Evolutionary conservation across 179 eudicot genomes (phyloP).

Genomic region (Carnegiea gigantea): DNA sequence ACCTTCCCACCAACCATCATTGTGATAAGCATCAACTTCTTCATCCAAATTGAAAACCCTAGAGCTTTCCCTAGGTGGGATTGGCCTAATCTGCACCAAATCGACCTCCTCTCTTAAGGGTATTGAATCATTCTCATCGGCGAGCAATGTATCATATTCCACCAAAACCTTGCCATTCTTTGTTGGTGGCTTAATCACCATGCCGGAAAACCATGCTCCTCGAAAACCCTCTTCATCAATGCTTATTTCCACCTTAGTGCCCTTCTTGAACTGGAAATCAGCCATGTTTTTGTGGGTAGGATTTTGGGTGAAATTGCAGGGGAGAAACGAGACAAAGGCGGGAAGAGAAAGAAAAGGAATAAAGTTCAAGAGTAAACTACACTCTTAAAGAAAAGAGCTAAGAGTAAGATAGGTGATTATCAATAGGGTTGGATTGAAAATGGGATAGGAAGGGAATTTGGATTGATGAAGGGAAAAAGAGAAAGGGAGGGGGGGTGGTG

Average conservation of each 20-base stretch:
- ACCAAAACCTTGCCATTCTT: constrained; percentile 40
- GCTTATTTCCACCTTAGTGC: constrained; percentile 68
- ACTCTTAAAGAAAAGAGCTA: background rate
- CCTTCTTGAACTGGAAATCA: constrained; percentile 41
- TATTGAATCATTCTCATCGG: constrained; percentile 33
- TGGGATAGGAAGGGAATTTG: background rate
- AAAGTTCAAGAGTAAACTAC: too few relatives aligned
- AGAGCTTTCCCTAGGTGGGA: constrained; percentile 47
- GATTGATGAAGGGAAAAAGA: background rate
- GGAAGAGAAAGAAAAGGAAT: background rate
- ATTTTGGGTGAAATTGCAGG: background rate
- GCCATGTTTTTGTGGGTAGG: constrained; percentile 14
- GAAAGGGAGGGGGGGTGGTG: too few relatives aligned
- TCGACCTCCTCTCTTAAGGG: constrained; percentile 57
- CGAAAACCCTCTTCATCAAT: constrained; percentile 81
- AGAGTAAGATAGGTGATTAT: background rate
- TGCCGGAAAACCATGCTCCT: constrained; percentile 80
- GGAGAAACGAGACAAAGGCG: background rate
- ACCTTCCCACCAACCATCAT: constrained; percentile 99
- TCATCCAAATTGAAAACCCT: constrained; percentile 50
- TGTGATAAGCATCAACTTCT: constrained; percentile 71
- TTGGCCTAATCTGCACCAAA: constrained; percentile 71
- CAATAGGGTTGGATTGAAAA: background rate
- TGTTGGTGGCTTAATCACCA: constrained; percentile 43
- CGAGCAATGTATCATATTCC: constrained; percentile 58